Percentiles rank a stretch among this genome's conserved stretches.
Conservation (phyloP, 23 red algal species). For the Gracilaria gracilis region DNA sequence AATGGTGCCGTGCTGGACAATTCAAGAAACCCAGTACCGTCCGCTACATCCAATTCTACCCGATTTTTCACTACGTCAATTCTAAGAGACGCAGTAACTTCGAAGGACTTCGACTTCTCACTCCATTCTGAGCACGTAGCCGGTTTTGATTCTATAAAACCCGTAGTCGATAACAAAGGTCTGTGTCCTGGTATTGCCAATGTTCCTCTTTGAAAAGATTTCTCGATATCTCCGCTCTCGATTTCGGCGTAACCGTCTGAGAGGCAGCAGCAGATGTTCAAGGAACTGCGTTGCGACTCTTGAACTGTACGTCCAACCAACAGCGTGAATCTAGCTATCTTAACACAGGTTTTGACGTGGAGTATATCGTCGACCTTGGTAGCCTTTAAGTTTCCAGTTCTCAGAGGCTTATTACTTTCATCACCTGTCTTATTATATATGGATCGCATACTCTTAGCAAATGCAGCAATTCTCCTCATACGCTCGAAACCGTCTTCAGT, state of each 20-base stretch:
- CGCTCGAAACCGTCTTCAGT: background rate
- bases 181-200: background rate
- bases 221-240: background rate
- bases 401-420: background rate
- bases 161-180: background rate
- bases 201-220: background rate
- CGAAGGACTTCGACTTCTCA: background rate
- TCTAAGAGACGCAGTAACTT: background rate
- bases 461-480: background rate
- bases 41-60: background rate
- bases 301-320: background rate
- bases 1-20: background rate
- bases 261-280: background rate
- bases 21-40: background rate
- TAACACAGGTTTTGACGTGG: background rate
- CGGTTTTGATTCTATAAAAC: background rate
- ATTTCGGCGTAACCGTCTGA: constrained; percentile 5
- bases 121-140: background rate
- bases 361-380: background rate
- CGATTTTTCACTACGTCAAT: background rate
- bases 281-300: background rate
- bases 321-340: background rate
- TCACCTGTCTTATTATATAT: background rate
- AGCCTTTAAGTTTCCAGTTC: background rate
- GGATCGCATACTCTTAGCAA: background rate